Evolutionary conservation across 2,329 filamentous ascomycete species (phyloP).

Genomic region (Harringtonia aguacate): DNA sequence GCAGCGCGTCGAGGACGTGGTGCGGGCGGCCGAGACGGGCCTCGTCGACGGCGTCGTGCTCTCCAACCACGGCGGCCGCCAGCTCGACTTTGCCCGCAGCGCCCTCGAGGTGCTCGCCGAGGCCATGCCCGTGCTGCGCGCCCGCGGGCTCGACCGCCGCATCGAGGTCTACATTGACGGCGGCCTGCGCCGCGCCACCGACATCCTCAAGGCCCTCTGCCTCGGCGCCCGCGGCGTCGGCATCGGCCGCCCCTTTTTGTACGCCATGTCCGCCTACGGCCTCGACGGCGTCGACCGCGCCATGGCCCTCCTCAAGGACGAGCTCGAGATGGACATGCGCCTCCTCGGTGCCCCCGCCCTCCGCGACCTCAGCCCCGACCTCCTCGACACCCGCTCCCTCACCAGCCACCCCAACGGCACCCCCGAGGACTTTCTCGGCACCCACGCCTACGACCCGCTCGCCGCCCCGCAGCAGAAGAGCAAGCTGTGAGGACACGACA

Average conservation of each 20-base stretch:
- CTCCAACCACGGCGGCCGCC: constrained; percentile 90
- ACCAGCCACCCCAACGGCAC: constrained; percentile 37
- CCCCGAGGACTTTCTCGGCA: constrained; percentile 36
- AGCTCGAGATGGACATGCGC: constrained; percentile 99
- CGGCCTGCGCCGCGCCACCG: constrained; percentile 78
- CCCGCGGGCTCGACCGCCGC: constrained; percentile 60
- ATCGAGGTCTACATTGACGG: constrained; percentile 90
- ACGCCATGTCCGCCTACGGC: constrained; percentile 91
- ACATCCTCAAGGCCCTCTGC: constrained; percentile 91
- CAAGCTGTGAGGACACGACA: too few species aligned
- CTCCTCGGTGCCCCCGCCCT: constrained; percentile 71
- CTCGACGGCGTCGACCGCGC: constrained; percentile 78
- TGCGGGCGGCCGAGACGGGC: constrained; percentile 71
- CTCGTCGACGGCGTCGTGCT: constrained; percentile 77
- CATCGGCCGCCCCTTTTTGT: constrained; percentile 89
- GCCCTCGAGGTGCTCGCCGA: constrained; percentile 86
- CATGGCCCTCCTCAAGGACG: constrained; percentile 86
- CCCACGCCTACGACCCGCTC: constrained; percentile 42
- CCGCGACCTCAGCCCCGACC: constrained; percentile 65
- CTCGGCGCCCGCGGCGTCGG: constrained; percentile 87
- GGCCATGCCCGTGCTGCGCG: constrained; percentile 77
- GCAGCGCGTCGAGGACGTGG: constrained; percentile 89
- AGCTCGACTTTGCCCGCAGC: constrained; percentile 84
- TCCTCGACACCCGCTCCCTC: constrained; percentile 70
- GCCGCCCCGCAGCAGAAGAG: constrained; percentile 40